phyloP scores from a whole-genome alignment of 2,329 filamentous ascomycete species.

The Claviceps citrina region DNA sequence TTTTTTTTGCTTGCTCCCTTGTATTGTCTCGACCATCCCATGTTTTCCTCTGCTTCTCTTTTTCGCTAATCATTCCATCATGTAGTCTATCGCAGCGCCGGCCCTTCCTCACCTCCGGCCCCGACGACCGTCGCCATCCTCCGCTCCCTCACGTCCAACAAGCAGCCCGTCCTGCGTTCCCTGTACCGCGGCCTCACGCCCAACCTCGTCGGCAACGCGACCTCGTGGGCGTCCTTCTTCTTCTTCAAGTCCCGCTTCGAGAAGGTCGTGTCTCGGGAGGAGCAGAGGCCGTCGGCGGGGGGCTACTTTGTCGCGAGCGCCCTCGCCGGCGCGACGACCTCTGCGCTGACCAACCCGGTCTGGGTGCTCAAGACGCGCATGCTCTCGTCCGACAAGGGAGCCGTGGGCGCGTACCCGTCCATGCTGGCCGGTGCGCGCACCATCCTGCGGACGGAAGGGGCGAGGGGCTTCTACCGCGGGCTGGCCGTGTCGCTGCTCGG shows the following conservation, averaged over 20 bases:
- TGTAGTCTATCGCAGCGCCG: conserved; percentile 35
- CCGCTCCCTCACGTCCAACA: conserved; percentile 30
- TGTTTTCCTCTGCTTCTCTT: too few relatives aligned
- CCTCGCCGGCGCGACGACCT: conserved; percentile 56
- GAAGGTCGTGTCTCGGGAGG: conserved; percentile 22
- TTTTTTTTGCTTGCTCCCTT: too few relatives aligned
- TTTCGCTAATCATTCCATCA: neutral
- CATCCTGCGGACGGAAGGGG: conserved; percentile 56
- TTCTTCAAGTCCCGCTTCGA: conserved; percentile 50
- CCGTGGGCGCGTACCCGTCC: conserved; percentile 64
- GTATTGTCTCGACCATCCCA: too few relatives aligned
- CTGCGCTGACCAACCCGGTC: conserved; percentile 78
- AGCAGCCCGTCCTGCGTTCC: conserved; percentile 42
- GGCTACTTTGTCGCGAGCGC: conserved; percentile 75
- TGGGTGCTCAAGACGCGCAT: conserved; percentile 98
- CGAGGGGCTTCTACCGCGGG: conserved; percentile 74
- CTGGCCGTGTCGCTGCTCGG: conserved; percentile 70
- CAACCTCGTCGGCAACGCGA: conserved; percentile 80
- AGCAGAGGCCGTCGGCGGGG: conserved; percentile 25
- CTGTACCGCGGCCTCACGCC: conserved; percentile 83
- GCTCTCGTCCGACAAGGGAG: conserved; percentile 65
- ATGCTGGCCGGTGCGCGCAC: conserved; percentile 55
- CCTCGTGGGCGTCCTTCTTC: conserved; percentile 88
- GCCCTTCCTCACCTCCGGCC: conserved; percentile 16
- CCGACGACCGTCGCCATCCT: conserved; percentile 38